Evolutionary conservation across 306 rosid species (phyloP), one percentile per base, ranked within the genome.

Genomic region (Hippophae tibetana): DNA sequence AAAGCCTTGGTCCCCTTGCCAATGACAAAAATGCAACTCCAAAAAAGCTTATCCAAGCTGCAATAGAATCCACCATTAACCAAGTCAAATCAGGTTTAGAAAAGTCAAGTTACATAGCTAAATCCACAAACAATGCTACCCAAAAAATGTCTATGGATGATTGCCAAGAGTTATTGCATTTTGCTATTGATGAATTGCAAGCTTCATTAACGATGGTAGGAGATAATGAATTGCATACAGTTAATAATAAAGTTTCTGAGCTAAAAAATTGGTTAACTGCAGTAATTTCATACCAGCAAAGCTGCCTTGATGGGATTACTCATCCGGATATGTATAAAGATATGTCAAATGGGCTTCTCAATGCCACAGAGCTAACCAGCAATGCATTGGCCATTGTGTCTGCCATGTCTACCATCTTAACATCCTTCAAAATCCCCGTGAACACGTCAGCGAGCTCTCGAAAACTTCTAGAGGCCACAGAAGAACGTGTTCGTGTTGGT

Each of bases 201-300:
- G 42, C 57, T 8, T 70, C 64, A 12, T 58, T 63, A 57, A 14
- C 64, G 1, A 31, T 9, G 43, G 60, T 63, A 0, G 65, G 64
- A 38, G 65, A 38, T 5, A 2, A 42, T 3, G 47, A 62, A 3
- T 27, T 43, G 60, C 25, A 50, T 5, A n/a, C 26, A 11, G 26
- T 57, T 47, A 56, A 56, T 4, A 50, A 63, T 0, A 70, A 38
- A 38, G 60, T 50, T 9, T 64, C 58, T 2, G 60, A 70, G 26
- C 64, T 70, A 7, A 59, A 51, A 47, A 70, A 70, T 53, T 70
- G 74, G 74, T 43, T 70, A n/a, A 56, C 69, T 6, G 69, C 69
- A 8, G 65, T 64, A 5, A 57, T 70, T 2, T 57, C 74, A 1
- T 51, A 57, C 58, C 75, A 63, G 26, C 60, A 70, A 8, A 57